Conservation (phyloP, 2,329 filamentous ascomycete species). For the Xylogone sp. region DNA sequence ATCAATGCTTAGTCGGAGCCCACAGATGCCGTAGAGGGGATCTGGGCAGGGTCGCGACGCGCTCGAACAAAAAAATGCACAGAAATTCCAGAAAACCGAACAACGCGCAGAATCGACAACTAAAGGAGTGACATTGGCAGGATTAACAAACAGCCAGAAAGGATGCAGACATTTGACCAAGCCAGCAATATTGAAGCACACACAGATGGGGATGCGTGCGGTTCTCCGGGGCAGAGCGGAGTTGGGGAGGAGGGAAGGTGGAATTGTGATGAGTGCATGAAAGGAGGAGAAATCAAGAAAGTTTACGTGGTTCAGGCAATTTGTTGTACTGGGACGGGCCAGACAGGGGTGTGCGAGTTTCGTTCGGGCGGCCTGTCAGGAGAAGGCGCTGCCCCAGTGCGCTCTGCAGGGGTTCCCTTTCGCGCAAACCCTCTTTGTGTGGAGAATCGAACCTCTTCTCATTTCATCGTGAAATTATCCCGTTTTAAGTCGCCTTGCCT, state of each 20-base stretch:
- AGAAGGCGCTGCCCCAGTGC: too few species aligned
- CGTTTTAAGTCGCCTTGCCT: too few species aligned
- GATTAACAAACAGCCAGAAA: slow-evolving; percentile 13
- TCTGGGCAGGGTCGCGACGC: slow-evolving; percentile 12
- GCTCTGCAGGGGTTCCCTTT: too few species aligned
- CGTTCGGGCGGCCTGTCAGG: not conserved
- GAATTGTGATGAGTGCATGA: not conserved
- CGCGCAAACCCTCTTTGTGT: too few species aligned
- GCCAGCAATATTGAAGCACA: slow-evolving; percentile 16
- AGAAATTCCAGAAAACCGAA: slow-evolving; percentile 1
- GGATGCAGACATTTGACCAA: slow-evolving; percentile 21
- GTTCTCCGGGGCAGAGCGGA: slow-evolving; percentile 1
- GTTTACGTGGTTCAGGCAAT: not conserved
- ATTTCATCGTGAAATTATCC: too few species aligned
- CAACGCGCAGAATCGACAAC: slow-evolving; percentile 11
- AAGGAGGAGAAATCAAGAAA: not conserved
- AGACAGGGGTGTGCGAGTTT: not conserved
- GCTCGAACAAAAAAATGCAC: slow-evolving; percentile 14
- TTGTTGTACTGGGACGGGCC: not conserved
- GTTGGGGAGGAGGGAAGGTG: not conserved
- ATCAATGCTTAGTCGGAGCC: not conserved
- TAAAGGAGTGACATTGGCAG: slow-evolving; percentile 28
- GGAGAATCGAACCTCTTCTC: too few species aligned
- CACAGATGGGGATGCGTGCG: slow-evolving; percentile 11
- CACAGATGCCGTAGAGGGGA: too few species aligned